phyloP scores from a whole-genome alignment of 345 rosid species.

The Populus nigra region DNA sequence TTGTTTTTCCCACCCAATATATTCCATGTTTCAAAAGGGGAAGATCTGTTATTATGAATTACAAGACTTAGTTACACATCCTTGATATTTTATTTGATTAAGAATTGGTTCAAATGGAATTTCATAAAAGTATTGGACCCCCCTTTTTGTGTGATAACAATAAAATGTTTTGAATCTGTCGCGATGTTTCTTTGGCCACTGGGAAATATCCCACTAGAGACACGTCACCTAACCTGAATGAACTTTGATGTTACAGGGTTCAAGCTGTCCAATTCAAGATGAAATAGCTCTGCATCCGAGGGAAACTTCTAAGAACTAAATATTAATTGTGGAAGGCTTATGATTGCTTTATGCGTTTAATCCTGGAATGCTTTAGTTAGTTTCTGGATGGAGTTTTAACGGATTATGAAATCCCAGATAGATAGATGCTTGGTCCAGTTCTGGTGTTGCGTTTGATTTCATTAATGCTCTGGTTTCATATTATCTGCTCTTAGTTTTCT shows the following conservation, averaged over 20 bases:
- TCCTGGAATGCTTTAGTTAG: slow-evolving; percentile 32
- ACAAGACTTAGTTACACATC: too few relatives aligned
- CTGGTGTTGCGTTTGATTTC: slow-evolving; percentile 24
- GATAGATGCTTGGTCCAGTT: slow-evolving; percentile 26
- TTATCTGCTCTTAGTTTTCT: slow-evolving; percentile 18
- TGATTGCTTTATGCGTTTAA: slow-evolving; percentile 36
- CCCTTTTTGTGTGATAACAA: too few relatives aligned
- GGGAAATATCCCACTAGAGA: neutral
- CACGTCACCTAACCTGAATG: neutral
- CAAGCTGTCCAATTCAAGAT: slow-evolving; percentile 9
- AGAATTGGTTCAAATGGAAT: too few relatives aligned
- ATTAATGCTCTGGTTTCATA: slow-evolving; percentile 25
- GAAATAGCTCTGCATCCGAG: slow-evolving; percentile 11
- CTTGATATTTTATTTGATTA: too few relatives aligned
- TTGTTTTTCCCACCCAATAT: too few relatives aligned
- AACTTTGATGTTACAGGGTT: slow-evolving; percentile 21
- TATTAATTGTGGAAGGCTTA: slow-evolving; percentile 30
- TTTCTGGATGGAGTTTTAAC: slow-evolving; percentile 28
- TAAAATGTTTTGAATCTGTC: neutral
- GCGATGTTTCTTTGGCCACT: too few relatives aligned
- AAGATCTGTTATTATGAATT: too few relatives aligned
- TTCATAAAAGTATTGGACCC: too few relatives aligned
- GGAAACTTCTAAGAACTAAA: slow-evolving; percentile 18
- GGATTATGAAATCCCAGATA: slow-evolving; percentile 24
- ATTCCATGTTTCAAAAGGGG: too few relatives aligned